A percentile compares a stretch with the other conserved stretches of the same genome.
Evolutionary conservation across 1,284 basidiomycete genomes (phyloP).

Genomic region (Fomitopsis betulina): DNA sequence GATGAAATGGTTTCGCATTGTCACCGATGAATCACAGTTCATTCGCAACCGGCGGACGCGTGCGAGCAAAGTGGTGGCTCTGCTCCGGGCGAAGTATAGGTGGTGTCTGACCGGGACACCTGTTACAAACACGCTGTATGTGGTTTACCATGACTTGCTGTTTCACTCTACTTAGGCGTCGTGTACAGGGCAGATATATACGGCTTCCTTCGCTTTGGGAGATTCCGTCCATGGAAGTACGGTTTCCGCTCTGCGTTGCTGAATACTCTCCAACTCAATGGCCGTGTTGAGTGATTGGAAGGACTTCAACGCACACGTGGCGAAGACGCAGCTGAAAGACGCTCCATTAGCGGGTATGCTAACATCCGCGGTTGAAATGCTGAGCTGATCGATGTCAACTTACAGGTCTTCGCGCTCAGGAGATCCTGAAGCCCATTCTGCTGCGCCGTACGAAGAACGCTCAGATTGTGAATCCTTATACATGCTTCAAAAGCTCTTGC

Average conservation of each 20-base stretch:
- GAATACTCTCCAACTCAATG: neutral
- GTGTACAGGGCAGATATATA: constrained; percentile 57
- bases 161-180: neutral
- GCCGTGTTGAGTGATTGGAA: constrained; percentile 42
- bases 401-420: constrained; percentile 45
- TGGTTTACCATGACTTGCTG: neutral
- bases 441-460: constrained; percentile 61
- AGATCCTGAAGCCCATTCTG: constrained; percentile 54
- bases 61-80: constrained; percentile 52
- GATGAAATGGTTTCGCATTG: constrained; percentile 54
- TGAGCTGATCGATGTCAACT: neutral
- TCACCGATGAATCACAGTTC: constrained; percentile 70
- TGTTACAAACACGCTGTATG: constrained; percentile 62
- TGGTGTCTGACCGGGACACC: constrained; percentile 75
- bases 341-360: constrained; percentile 48
- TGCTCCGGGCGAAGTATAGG: constrained; percentile 54
- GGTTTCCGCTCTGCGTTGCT: constrained; percentile 1
- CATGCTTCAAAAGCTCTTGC: neutral
- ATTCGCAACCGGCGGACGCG: constrained; percentile 60
- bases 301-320: constrained; percentile 53
- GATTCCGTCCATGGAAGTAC: constrained; percentile 59
- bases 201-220: constrained; percentile 61
- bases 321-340: constrained; percentile 47
- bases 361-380: neutral
- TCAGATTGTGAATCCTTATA: constrained; percentile 29